Conservation (phyloP, 176 grass and related monocot genomes). For the Aegilops tauschii region DNA sequence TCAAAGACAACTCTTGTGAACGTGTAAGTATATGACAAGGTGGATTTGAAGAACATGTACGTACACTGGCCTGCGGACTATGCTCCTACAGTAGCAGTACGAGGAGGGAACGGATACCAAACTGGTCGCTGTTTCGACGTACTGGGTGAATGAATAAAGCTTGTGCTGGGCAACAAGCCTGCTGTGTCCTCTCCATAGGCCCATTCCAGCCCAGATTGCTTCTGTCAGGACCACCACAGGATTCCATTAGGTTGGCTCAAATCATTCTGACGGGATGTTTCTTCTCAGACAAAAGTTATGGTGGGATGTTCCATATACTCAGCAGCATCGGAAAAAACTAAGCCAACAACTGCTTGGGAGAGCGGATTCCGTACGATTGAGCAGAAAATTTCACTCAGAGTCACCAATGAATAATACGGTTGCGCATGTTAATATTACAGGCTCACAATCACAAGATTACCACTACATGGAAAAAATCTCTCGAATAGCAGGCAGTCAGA, state of each 20-base stretch:
- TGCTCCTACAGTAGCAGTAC: background rate
- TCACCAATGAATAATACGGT: background rate
- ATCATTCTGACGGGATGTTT: background rate
- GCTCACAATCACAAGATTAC: background rate
- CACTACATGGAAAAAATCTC: background rate
- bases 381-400: background rate
- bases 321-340: background rate
- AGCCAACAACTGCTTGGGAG: background rate
- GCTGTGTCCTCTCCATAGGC: background rate
- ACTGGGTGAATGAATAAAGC: background rate
- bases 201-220: background rate
- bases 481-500: too few species aligned
- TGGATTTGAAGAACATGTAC: background rate
- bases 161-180: background rate
- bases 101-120: background rate
- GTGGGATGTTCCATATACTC: background rate
- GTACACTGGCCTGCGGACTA: background rate
- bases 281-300: background rate
- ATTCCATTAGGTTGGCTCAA: background rate
- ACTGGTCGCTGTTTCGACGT: background rate
- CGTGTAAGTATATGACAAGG: background rate
- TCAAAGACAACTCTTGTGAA: background rate
- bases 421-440: constrained; percentile 29
- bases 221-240: background rate
- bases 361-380: background rate